A percentile compares a stretch with the other conserved stretches of the same genome.
These are phyloP conservation scores for Schwanniomyces yamadae DNA, from an alignment of 805 yeast species.

Conservation along the genomic window DNA sequence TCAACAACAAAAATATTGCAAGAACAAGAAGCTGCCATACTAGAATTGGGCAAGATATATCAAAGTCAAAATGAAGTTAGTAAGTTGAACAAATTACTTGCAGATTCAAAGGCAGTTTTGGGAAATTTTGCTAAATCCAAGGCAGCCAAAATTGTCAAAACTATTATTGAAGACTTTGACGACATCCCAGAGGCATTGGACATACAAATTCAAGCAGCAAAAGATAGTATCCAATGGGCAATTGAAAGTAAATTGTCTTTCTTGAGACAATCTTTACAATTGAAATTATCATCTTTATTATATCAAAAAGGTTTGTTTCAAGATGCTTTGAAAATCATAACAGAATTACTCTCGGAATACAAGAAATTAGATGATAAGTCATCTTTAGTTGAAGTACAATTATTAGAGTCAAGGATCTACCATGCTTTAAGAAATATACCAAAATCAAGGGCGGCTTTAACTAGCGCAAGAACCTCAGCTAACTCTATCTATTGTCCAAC, in stretches of 20 bases:
- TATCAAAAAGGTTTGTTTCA: constrained; percentile 64
- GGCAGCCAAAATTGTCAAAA: constrained; percentile 85
- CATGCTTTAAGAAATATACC: constrained; percentile 90
- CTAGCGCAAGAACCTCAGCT: constrained; percentile 97
- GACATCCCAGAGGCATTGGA: constrained; percentile 60
- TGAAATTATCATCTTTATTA: constrained; percentile 75
- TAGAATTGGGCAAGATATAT: constrained; percentile 75
- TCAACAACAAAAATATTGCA: constrained; percentile 26
- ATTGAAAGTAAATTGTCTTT: constrained; percentile 78
- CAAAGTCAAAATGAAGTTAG: constrained; percentile 46
- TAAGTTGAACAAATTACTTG: constrained; percentile 60
- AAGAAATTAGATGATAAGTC: constrained; percentile 94
- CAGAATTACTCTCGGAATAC: constrained; percentile 73
- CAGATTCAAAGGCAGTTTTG: constrained; percentile 68
- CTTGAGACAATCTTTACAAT: constrained; percentile 82
- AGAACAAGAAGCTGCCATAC: constrained; percentile 63
- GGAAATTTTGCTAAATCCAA: constrained; percentile 87
- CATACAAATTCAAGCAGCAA: constrained; percentile 68
- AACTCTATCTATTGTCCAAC: constrained; percentile 95
- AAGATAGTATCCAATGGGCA: constrained; percentile 87
- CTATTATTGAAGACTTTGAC: constrained; percentile 77
- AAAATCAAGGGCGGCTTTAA: constrained; percentile 86
- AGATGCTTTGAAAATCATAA: constrained; percentile 71
- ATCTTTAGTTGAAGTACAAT: constrained; percentile 91
- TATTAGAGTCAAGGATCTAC: constrained; percentile 84